Percentiles rank a stretch among this genome's conserved stretches.
Evolutionary conservation across 345 rosid genomes (phyloP).

Genomic region (Hibiscus syriacus): DNA sequence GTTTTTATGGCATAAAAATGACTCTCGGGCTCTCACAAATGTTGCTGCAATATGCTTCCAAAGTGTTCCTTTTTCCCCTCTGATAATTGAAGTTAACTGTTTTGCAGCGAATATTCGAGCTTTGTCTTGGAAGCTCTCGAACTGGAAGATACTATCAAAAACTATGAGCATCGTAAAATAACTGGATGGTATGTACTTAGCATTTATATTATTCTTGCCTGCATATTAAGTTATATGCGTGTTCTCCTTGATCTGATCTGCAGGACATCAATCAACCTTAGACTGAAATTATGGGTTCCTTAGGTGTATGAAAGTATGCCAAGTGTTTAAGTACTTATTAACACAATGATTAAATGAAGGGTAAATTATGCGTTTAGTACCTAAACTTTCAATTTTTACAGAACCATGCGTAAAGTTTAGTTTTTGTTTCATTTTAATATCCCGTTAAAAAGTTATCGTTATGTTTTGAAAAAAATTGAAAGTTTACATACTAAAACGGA

Average conservation of each 20-base stretch:
- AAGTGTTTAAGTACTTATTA: not conserved
- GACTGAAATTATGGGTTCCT: not conserved
- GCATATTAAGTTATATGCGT: not conserved
- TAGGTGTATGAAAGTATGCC: not conserved
- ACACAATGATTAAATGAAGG: too few species aligned
- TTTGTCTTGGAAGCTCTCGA: slow-evolving; percentile 58
- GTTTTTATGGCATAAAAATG: too few species aligned
- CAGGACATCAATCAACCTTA: not conserved
- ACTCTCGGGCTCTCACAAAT: not conserved
- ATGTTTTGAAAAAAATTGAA: too few species aligned
- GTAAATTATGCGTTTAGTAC: too few species aligned
- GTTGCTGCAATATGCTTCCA: not conserved
- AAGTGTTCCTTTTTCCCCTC: not conserved
- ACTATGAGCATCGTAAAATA: slow-evolving; percentile 47
- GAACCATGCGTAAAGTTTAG: too few species aligned
- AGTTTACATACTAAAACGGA: too few species aligned
- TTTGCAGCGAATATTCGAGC: slow-evolving; percentile 54
- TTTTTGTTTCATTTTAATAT: too few species aligned
- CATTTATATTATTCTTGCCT: too few species aligned
- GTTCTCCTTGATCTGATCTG: not conserved
- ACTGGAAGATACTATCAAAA: slow-evolving; percentile 66
- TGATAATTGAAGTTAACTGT: slow-evolving; percentile 2
- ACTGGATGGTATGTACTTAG: slow-evolving; percentile 60
- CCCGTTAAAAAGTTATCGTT: too few species aligned
- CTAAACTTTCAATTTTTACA: too few species aligned